Evolutionary conservation across 306 rosid genomes (phyloP).

Genomic region (Gleditsia sinensis): DNA sequence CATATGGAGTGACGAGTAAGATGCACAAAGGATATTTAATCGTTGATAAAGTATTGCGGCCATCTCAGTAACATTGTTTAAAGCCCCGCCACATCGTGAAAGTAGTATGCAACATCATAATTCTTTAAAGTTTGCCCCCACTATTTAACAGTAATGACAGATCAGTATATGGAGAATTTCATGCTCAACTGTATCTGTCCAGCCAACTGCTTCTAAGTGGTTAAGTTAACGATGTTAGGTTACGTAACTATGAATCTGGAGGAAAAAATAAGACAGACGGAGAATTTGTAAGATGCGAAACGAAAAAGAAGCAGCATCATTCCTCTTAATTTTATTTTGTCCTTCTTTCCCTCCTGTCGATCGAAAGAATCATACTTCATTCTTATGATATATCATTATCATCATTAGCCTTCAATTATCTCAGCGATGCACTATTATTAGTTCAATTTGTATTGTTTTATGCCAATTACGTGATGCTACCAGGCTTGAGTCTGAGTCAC

Average conservation of each 20-base stretch:
- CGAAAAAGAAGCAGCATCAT: background rate
- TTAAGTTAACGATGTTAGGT: background rate
- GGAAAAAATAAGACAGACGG: background rate
- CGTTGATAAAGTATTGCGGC: background rate
- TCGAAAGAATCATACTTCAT: background rate
- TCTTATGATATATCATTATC: background rate
- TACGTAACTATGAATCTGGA: background rate
- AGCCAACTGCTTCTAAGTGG: background rate
- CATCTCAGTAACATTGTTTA: background rate
- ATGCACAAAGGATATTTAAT: background rate
- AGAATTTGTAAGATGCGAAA: background rate
- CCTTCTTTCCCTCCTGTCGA: too few species aligned
- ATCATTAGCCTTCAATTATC: background rate
- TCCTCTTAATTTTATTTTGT: background rate
- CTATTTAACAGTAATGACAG: background rate
- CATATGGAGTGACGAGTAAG: background rate
- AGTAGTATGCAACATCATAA: background rate
- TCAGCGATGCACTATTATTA: too few species aligned
- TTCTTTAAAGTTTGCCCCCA: background rate
- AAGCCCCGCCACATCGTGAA: background rate
- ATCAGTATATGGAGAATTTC: background rate
- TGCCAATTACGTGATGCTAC: too few species aligned
- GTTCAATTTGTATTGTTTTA: too few species aligned
- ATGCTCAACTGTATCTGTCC: background rate
- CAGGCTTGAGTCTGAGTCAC: too few species aligned